A percentile compares a stretch with the other conserved stretches of the same genome.
These are phyloP conservation scores for Lasiodiplodia gonubiensis DNA, from an alignment of 2,329 filamentous ascomycete species.

Conservation along the genomic window DNA sequence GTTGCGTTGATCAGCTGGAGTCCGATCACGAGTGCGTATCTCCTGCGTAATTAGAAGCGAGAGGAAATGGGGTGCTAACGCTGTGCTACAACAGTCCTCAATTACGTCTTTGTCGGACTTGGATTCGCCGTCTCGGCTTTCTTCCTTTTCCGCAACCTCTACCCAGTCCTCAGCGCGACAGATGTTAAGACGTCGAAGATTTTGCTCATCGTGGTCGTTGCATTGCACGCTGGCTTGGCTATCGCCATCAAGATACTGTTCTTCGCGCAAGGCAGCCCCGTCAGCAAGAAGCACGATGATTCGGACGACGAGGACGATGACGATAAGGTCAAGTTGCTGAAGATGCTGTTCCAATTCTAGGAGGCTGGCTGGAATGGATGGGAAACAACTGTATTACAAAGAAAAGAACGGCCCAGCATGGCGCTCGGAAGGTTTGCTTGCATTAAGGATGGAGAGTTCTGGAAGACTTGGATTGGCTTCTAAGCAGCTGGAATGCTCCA, in stretches of 20 bases:
- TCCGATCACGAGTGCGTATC: slow-evolving; percentile 65
- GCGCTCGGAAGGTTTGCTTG: slow-evolving; percentile 17
- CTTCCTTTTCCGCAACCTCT: slow-evolving; percentile 50
- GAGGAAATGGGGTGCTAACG: not conserved
- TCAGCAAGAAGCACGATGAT: slow-evolving; percentile 34
- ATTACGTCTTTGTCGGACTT: slow-evolving; percentile 90
- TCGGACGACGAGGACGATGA: slow-evolving; percentile 35
- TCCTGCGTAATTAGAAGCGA: slow-evolving; percentile 32
- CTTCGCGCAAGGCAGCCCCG: slow-evolving; percentile 67
- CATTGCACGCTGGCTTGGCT: slow-evolving; percentile 85
- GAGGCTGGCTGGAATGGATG: not conserved
- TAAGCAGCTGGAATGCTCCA: slow-evolving; percentile 13
- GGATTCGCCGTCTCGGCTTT: slow-evolving; percentile 46
- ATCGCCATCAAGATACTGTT: slow-evolving; percentile 96
- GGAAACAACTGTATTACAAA: not conserved
- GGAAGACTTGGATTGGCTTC: not conserved
- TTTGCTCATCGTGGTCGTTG: slow-evolving; percentile 80
- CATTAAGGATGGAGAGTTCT: not conserved
- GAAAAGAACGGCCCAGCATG: slow-evolving; percentile 7
- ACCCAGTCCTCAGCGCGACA: slow-evolving; percentile 87
- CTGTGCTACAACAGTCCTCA: slow-evolving; percentile 63
- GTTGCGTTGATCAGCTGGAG: slow-evolving; percentile 93
- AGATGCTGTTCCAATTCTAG: slow-evolving; percentile 33
- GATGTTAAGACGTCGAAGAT: slow-evolving; percentile 91
- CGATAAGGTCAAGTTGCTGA: slow-evolving; percentile 34